Percentiles rank a stretch among this genome's conserved stretches.
These are phyloP conservation scores for Skeletonema menzelii DNA, from an alignment of 108 stramenopile species.

Conservation along the genomic window DNA sequence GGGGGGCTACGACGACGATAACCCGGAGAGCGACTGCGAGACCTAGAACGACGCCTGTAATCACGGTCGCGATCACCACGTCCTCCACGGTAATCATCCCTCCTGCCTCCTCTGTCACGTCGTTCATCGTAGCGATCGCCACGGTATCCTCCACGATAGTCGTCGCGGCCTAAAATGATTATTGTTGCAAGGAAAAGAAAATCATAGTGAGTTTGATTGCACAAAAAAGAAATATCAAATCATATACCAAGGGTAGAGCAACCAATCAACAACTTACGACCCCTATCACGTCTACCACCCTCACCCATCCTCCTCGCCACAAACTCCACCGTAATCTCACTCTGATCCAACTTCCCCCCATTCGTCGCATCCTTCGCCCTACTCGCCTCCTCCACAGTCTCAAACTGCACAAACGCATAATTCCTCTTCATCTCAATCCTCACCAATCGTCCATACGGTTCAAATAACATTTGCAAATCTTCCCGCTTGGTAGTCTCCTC, in stretches of 20 bases:
- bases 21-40: constrained; percentile 31
- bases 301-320: constrained; percentile 65
- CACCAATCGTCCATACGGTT: constrained; percentile 69
- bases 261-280: background rate
- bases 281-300: constrained; percentile 22
- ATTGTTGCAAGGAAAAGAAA: background rate
- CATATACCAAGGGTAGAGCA: too few relatives aligned
- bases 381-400: constrained; percentile 74
- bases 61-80: constrained; percentile 36
- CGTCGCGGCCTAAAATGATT: constrained; percentile 32
- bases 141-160: constrained; percentile 26
- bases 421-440: constrained; percentile 93
- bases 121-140: constrained; percentile 34
- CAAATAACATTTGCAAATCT: constrained; percentile 78
- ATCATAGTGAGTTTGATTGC: background rate
- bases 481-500: constrained; percentile 87
- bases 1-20: constrained; percentile 48
- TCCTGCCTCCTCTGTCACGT: constrained; percentile 30
- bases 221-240: background rate
- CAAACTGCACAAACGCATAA: constrained; percentile 90
- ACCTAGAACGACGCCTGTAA: constrained; percentile 16
- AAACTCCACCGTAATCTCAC: constrained; percentile 85
- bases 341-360: constrained; percentile 84
- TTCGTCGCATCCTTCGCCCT: constrained; percentile 81
- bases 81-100: constrained; percentile 36